Evolutionary conservation across 306 rosid species (phyloP), one percentile per base, ranked within the genome.

Genomic region (Gynostemma pentaphyllum): DNA sequence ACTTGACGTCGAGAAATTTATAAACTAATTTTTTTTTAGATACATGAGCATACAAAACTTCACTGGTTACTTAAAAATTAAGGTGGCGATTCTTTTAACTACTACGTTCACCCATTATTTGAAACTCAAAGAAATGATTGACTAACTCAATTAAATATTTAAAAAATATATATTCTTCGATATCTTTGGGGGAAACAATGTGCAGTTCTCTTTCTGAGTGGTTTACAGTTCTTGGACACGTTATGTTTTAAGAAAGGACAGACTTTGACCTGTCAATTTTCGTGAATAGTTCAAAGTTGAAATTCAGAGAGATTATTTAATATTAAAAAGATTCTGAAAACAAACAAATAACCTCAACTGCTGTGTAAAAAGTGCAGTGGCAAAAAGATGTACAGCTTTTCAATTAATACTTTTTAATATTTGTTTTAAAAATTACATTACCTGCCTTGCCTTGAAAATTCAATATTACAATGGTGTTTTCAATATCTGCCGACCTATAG

Each of bases 261-360:
- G 21, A 46, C 15, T 61, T 61, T 61, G 65, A 60, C 65, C 22
- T 39, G 47, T 37, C 65, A 5, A 6, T 16, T 36, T 39, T 59
- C 2, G 65, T 37, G 12, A 59, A 40, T 37, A 34, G 66, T 61
- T 37, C 36, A 61, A 40, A 1, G 50, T 46, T 22, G 66, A 61
- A 61, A 30, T 48, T 61, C 66, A 61, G 47, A 37, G 45, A 18
- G 19, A 46, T 2, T 47, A 4, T 12, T 7, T 2, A 5, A 18
- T 27, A 55, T 21, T 9, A n/a, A 14, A 24, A 61, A 61, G 50
- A 61, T 61, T 61, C 66, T 61, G 23, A 61, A 61, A 61, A 61
- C 50, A 40, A 61, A 61, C 12, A 30, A 61, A 61, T 24, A 23
- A 61, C 2, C 50, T 19, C 39, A 30, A 39, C 42, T 3, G 14